Percentiles rank a stretch among this genome's conserved stretches.
Conservation (phyloP, 768 basidiomycete genomes). For the Leucocoprinus leucothites region DNA sequence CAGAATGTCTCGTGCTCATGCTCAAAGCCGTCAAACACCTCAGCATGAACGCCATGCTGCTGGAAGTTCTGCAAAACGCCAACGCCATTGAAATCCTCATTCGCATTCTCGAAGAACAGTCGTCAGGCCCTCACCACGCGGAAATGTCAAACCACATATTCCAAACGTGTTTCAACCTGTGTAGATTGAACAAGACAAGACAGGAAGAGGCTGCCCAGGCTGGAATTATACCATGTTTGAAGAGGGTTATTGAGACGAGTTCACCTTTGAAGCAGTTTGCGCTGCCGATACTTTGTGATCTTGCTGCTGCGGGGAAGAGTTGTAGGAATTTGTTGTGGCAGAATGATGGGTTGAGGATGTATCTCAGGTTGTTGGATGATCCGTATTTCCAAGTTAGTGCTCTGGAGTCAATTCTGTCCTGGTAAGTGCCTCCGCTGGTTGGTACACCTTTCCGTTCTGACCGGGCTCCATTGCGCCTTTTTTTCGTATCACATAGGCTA, state of each 20-base stretch:
- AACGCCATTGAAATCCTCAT: slow-evolving; percentile 93
- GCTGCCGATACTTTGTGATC: slow-evolving; percentile 92
- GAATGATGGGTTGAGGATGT: slow-evolving; percentile 83
- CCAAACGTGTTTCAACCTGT: slow-evolving; percentile 96
- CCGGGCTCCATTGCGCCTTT: background rate
- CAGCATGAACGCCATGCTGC: slow-evolving; percentile 86
- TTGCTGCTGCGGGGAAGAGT: slow-evolving; percentile 92
- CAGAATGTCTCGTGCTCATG: slow-evolving; percentile 84
- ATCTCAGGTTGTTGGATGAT: slow-evolving; percentile 74
- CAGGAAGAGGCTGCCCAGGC: slow-evolving; percentile 98
- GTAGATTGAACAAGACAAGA: slow-evolving; percentile 87
- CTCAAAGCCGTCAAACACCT: slow-evolving; percentile 96
- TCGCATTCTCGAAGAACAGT: slow-evolving; percentile 77
- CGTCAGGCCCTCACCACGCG: slow-evolving; percentile 78
- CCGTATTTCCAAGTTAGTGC: slow-evolving; percentile 93
- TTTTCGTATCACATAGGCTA: slow-evolving; percentile 49
- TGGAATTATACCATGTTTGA: slow-evolving; percentile 89
- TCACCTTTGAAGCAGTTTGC: slow-evolving; percentile 98
- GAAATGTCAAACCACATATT: slow-evolving; percentile 98
- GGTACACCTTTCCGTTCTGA: too few species aligned
- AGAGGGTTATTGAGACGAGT: slow-evolving; percentile 81
- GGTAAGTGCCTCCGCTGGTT: slow-evolving; percentile 46
- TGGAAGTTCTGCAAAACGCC: slow-evolving; percentile 94
- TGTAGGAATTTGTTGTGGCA: slow-evolving; percentile 91
- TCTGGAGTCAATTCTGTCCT: slow-evolving; percentile 85